These are phyloP conservation scores for Cudoniella acicularis DNA, from an alignment of 495 filamentous ascomycete genomes.

Conservation along the genomic window DNA sequence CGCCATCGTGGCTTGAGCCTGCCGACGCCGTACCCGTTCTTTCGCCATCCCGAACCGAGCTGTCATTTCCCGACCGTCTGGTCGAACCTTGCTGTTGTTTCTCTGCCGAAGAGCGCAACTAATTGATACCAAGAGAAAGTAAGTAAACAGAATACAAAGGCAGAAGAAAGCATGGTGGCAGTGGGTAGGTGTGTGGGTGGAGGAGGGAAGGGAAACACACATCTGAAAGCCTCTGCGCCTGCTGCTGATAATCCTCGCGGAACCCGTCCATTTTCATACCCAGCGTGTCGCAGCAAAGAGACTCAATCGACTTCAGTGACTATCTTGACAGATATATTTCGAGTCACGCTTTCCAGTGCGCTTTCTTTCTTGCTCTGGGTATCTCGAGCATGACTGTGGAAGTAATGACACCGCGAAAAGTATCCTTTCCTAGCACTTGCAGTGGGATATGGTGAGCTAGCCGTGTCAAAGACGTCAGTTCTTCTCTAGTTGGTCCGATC, in stretches of 20 bases:
- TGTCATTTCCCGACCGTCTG: neutral
- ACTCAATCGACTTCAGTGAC: too few relatives aligned
- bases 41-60: neutral
- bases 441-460: neutral
- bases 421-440: neutral
- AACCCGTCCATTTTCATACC: too few relatives aligned
- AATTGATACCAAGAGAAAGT: neutral
- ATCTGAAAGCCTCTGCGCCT: constrained; percentile 11
- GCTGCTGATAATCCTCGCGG: constrained; percentile 8
- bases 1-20: neutral
- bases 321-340: neutral
- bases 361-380: neutral
- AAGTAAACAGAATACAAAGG: neutral
- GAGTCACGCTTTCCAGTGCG: neutral
- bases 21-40: neutral
- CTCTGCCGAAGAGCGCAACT: too few relatives aligned
- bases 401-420: neutral
- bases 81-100: too few relatives aligned
- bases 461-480: neutral
- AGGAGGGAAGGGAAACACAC: too few relatives aligned
- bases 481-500: constrained; percentile 1
- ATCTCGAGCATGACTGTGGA: neutral
- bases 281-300: too few relatives aligned
- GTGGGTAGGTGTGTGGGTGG: too few relatives aligned
- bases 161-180: too few relatives aligned